Percentiles rank a stretch among this genome's conserved stretches.
Evolutionary conservation across 2,329 filamentous ascomycete species (phyloP).

Genomic region (Colletotrichum musicola): DNA sequence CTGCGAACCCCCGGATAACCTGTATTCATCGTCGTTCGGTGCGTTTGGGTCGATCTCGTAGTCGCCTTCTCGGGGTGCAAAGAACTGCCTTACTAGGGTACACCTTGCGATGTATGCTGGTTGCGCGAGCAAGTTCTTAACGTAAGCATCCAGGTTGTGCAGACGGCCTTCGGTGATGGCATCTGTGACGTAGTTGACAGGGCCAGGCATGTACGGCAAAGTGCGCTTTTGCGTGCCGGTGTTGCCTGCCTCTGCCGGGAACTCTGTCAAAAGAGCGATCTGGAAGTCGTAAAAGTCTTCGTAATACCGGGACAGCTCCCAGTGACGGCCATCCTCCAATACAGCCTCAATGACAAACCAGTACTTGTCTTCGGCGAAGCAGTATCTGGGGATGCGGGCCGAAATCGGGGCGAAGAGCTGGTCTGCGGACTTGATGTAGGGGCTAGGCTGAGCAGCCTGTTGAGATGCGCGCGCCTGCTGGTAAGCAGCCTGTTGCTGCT

Average conservation of each 20-base stretch:
- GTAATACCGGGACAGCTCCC: constrained; percentile 95
- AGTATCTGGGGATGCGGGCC: constrained; percentile 91
- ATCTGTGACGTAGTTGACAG: constrained; percentile 98
- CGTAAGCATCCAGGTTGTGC: constrained; percentile 94
- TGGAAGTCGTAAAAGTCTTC: constrained; percentile 99
- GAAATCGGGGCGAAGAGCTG: constrained; percentile 81
- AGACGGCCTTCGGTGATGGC: constrained; percentile 93
- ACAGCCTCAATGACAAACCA: constrained; percentile 97
- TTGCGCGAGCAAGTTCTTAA: constrained; percentile 89
- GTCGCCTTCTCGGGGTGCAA: constrained; percentile 89
- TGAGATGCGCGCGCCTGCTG: constrained; percentile 44
- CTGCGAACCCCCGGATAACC: constrained; percentile 78
- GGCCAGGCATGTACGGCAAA: constrained; percentile 96
- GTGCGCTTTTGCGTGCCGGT: constrained; percentile 82
- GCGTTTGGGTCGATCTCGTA: constrained; percentile 87
- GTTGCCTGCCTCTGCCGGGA: constrained; percentile 93
- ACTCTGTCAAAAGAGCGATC: constrained; percentile 91
- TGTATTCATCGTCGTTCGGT: constrained; percentile 77
- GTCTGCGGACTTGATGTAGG: constrained; percentile 57
- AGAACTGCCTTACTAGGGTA: constrained; percentile 88
- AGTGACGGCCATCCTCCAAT: constrained; percentile 90
- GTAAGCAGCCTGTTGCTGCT: constrained; percentile 47
- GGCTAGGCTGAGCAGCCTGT: constrained; percentile 54
- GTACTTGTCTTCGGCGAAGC: constrained; percentile 97
- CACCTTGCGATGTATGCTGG: constrained; percentile 87